Evolutionary conservation across 345 rosid genomes (phyloP), one percentile per base, ranked within the genome.

Genomic region (Corymbia maculata): DNA sequence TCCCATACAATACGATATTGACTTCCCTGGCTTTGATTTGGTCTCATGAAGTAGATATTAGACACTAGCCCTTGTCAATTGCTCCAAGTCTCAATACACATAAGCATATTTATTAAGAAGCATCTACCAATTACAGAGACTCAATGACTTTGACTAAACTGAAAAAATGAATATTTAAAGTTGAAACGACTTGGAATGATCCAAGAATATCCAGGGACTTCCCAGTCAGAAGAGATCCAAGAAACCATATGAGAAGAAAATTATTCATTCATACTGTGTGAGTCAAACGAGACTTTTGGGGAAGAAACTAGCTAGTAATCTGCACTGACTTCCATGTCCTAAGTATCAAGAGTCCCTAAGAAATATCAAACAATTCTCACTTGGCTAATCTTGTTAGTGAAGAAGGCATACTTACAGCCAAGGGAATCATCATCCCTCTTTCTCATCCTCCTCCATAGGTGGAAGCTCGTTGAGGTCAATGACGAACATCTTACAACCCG

Each of bases 381-480:
- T 75, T 36, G 45, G 44, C 49, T 36, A 13, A 70, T 75, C 82
- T 44, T 36, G 44, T 36, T 75, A 17, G 49, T 36, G 14, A 68
- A 30, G 13, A 75, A 75, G 49, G 47, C 49, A 75, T 75, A 75
- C 49, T 75, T 22, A 42, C 49, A 36, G 24, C 36, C 82, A 36
- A 75, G 49, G 22, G 85, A 53, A 32, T 36, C 68, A 28, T 51
- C 85, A 53, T 66, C 42, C 64, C 68, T 89, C n/a, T 22, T 52
- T 47, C 42, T 51, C 66, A 19, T 87, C 70, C 16, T 84, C 88
- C 61, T 24, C 66, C 6, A 59, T n/a, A 28, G 93, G 86, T 30
- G 88, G 90, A 17, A 61, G 86, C 87, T 85, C 86, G 55, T 91
- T 92, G 75, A 90, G 93, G 85, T 92, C 92, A 16, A 90, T 44